These are phyloP conservation scores for Candida peoriensis DNA, from an alignment of 805 yeast species.

Conservation along the genomic window DNA sequence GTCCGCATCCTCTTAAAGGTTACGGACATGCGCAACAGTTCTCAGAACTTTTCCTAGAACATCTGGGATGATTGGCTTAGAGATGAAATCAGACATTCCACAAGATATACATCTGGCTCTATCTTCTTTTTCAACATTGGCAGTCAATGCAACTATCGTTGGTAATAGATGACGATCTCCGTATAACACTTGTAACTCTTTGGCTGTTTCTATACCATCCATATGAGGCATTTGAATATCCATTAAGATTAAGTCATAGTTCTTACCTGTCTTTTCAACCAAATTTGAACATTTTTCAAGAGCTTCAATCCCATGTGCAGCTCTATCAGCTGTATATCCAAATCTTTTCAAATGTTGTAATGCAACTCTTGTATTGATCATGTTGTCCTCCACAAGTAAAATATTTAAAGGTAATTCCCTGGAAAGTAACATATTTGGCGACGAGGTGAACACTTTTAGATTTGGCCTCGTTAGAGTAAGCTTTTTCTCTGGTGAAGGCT, in stretches of 20 bases:
- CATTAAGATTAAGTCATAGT: conserved; percentile 89
- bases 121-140: conserved; percentile 59
- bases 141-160: conserved; percentile 92
- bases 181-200: conserved; percentile 52
- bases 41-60: conserved; percentile 26
- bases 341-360: conserved; percentile 65
- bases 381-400: conserved; percentile 89
- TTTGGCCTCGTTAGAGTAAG: neutral
- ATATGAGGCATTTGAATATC: conserved; percentile 93
- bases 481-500: neutral
- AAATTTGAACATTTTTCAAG: conserved; percentile 86
- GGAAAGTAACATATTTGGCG: conserved; percentile 3
- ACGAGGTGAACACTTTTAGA: neutral
- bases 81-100: conserved; percentile 49
- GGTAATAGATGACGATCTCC: conserved; percentile 65
- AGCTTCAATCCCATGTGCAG: conserved; percentile 89
- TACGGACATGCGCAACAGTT: conserved; percentile 4
- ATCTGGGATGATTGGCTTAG: conserved; percentile 48
- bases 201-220: conserved; percentile 90
- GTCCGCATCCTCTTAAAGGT: neutral
- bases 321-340: conserved; percentile 53
- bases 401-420: conserved; percentile 44
- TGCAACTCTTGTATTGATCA: conserved; percentile 64
- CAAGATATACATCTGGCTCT: conserved; percentile 39
- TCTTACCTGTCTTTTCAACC: conserved; percentile 32